phyloP scores from a whole-genome alignment of 768 basidiomycete species.

The Podaxis carcinomalis region DNA sequence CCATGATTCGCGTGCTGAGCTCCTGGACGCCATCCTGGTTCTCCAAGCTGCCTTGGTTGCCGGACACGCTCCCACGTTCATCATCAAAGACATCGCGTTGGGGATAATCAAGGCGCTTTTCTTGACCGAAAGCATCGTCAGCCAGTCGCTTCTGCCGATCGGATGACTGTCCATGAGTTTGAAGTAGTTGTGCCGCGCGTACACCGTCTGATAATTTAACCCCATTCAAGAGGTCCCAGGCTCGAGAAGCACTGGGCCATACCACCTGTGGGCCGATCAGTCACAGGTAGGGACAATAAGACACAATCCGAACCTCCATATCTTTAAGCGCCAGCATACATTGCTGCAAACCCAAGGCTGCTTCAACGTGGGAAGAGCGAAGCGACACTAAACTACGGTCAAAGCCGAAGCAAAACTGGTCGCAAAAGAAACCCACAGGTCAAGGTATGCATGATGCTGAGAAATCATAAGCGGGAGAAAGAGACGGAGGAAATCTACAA shows the following conservation, averaged over 20 bases:
- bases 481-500: slow-evolving; percentile 9
- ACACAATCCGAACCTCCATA: slow-evolving; percentile 50
- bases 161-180: slow-evolving; percentile 26
- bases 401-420: slow-evolving; percentile 12
- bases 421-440: slow-evolving; percentile 44
- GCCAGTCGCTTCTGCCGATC: slow-evolving; percentile 44
- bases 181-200: slow-evolving; percentile 19
- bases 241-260: slow-evolving; percentile 69
- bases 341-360: slow-evolving; percentile 60
- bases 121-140: slow-evolving; percentile 59
- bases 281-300: slow-evolving; percentile 8
- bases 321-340: slow-evolving; percentile 59
- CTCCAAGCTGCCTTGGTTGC: slow-evolving; percentile 21
- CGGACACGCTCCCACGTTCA: slow-evolving; percentile 10
- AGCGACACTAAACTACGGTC: slow-evolving; percentile 49
- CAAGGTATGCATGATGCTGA: slow-evolving; percentile 76
- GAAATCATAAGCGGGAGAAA: slow-evolving; percentile 14
- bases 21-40: slow-evolving; percentile 52
- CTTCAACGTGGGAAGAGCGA: slow-evolving; percentile 68
- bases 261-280: slow-evolving; percentile 38
- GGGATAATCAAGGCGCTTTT: slow-evolving; percentile 41
- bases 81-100: slow-evolving; percentile 35
- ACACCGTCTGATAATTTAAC: slow-evolving; percentile 48
- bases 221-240: slow-evolving; percentile 64
- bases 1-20: slow-evolving; percentile 62